Evolutionary conservation across 2,329 filamentous ascomycete species (phyloP).

Genomic region (Zymoseptoria tritici): DNA sequence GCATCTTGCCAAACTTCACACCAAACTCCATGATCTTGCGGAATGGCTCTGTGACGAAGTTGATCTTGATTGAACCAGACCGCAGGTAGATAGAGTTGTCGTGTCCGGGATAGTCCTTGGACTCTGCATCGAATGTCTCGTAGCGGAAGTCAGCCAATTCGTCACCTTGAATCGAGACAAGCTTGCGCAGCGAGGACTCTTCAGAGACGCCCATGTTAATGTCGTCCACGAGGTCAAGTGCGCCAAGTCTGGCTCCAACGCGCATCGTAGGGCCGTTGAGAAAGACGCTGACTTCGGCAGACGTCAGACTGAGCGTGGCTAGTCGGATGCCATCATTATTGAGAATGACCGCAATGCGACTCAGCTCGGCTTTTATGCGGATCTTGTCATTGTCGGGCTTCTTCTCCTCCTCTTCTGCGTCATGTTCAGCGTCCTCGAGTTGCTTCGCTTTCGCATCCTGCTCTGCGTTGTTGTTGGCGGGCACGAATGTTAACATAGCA

Average conservation of each 20-base stretch:
- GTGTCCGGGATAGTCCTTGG: slow-evolving; percentile 80
- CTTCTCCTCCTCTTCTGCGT: slow-evolving; percentile 27
- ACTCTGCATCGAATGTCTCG: slow-evolving; percentile 78
- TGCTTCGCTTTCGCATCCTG: slow-evolving; percentile 12
- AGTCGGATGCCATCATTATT: slow-evolving; percentile 97
- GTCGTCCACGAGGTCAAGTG: slow-evolving; percentile 84
- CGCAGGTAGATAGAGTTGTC: slow-evolving; percentile 86
- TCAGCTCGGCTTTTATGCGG: slow-evolving; percentile 85
- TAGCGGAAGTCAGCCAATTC: slow-evolving; percentile 96
- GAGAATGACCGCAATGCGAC: slow-evolving; percentile 85
- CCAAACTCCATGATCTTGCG: slow-evolving; percentile 96
- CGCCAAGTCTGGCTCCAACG: slow-evolving; percentile 77
- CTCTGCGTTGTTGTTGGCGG: slow-evolving; percentile 12
- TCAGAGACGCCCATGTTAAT: slow-evolving; percentile 82
- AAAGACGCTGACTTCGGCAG: slow-evolving; percentile 86
- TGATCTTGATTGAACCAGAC: slow-evolving; percentile 91
- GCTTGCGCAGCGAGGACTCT: slow-evolving; percentile 70
- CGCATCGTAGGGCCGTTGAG: slow-evolving; percentile 79
- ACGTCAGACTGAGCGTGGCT: slow-evolving; percentile 85
- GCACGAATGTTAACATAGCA: slow-evolving; percentile 80
- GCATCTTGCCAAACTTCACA: slow-evolving; percentile 99
- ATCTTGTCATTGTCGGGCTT: slow-evolving; percentile 61
- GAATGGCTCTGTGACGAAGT: slow-evolving; percentile 95
- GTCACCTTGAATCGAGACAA: slow-evolving; percentile 91
- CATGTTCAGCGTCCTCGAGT: slow-evolving; percentile 23